Evolutionary conservation across 257 asterid species (phyloP), one percentile per base, ranked within the genome.

Genomic region (Nicotiana tomentosiformis): DNA sequence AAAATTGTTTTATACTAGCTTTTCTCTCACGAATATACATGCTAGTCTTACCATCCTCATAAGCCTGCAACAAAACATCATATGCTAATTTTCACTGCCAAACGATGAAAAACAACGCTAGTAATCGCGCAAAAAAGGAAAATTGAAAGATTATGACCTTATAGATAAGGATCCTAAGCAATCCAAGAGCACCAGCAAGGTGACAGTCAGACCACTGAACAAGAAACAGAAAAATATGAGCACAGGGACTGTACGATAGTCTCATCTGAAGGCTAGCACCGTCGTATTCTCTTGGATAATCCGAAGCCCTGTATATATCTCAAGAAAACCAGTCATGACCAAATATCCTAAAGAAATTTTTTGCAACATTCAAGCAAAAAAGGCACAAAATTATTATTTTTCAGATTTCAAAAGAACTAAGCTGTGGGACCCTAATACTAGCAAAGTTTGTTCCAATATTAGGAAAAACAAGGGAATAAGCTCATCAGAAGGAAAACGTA

Each of bases 181-280:
- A 87, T 32, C 99, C 98, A n/a, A 96, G 94, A 10, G 91, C 90
- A 84, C 98, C 96, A 20, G 98, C 99, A 66, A 96, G 91, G 84
- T 90, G 93, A 86, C 96, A 93, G 85, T 96, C 99, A 76, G 95
- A 87, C 99, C 99, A 96, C 78, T 93, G 98, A 69, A 94, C 93
- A 83, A 94, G 93, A 89, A 94, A 96, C 66, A 94, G 87, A 56
- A 96, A 93, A 66, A 93, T 79, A 39, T 90, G 94, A 20, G 98
- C 98, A 84, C 98, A 96, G 12, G 96, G 97, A 88, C 99, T 93
- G 82, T 92, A 96, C 7, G 98, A 93, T n/a, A 96, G 87, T 79
- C 99, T 94, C 99, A 96, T 96, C 84, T 96, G 99, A 85, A 94
- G 92, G 87, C 90, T 89, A 57, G 95, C 95, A 66, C 98, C 98